Base-by-base conservation (phyloP, 2,329 filamentous ascomycete species). In the Fusarium newnesense region DNA sequence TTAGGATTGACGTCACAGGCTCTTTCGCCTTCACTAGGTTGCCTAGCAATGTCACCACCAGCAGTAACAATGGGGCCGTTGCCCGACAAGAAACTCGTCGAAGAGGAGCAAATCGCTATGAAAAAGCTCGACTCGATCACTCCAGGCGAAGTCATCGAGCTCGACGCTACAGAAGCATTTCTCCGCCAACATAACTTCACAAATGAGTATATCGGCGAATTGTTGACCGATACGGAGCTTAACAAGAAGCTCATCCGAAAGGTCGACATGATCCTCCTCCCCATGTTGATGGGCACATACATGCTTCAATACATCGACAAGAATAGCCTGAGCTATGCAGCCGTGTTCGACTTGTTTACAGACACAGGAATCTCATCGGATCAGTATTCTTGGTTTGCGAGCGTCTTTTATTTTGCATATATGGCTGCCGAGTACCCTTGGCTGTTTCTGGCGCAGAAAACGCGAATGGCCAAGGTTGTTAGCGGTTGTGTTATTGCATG, bases 221-320 rank as follows among this genome's bases (percentile, higher is more conserved):
- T 76, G 11, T n/a, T 76, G 9, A n/a, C 18, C 1, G 71, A 74
- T 18, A 57, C 64, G 2, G 39, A 37, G 1, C 63, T 74, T 21
- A 74, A 74, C 57, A 74, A 74, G 40, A 52, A 43, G 4, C 26
- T 74, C 13, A 72, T 74, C 19, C 81, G 85, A 19, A 86, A 84
- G 50, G 84, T 89, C 32, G 87, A 89, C 68, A 77, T 84, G 50
- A 75, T 85, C 0, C 73, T 89, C 12, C 80, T 89, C 21, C 88
- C 87, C 0, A 78, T 89, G 18, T 82, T 90, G 4, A 82, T 82
- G 52, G 82, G 83, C 2, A 87, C 85, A 1, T 87, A 84, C 52
- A 77, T 85, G n/a, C 78, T 89, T 10, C 87, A 89, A 69, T 88
- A 86, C 71, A 87, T 88, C 69, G 87, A 88, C 76, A 90, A 89